Percentiles rank a stretch among this genome's conserved stretches.
phyloP scores from a whole-genome alignment of 2,329 filamentous ascomycete genomes.

The Hymenoscyphus infarciens region DNA sequence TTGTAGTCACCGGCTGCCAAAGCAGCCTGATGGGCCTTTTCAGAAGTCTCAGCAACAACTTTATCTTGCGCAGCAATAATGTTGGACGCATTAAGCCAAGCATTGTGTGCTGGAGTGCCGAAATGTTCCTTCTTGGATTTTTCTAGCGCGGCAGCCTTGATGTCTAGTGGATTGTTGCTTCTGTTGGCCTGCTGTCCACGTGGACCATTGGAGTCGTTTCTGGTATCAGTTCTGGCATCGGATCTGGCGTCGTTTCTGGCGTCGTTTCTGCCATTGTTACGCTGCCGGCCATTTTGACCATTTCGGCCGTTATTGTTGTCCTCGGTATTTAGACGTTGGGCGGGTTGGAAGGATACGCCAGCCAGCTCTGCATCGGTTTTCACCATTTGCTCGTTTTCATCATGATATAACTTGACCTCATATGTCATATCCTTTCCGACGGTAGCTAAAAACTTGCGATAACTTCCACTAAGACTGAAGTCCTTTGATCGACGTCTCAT shows the following conservation, averaged over 20 bases:
- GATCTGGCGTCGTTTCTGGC: not conserved
- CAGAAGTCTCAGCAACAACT: slow-evolving; percentile 21
- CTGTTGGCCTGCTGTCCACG: not conserved
- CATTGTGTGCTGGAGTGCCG: slow-evolving; percentile 20
- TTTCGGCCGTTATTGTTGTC: not conserved
- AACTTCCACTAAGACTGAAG: slow-evolving; percentile 82
- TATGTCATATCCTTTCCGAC: slow-evolving; percentile 58
- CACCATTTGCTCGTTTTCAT: slow-evolving; percentile 78
- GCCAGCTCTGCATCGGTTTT: slow-evolving; percentile 73
- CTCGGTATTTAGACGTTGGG: slow-evolving; percentile 12
- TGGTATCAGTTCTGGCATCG: not conserved
- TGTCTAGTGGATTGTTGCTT: not conserved
- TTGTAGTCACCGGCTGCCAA: slow-evolving; percentile 9
- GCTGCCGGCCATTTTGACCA: not conserved
- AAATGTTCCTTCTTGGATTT: not conserved
- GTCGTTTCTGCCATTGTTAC: not conserved
- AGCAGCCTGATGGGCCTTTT: slow-evolving; percentile 12
- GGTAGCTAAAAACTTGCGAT: slow-evolving; percentile 78
- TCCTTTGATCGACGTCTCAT: slow-evolving; percentile 88
- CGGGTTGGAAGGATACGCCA: not conserved
- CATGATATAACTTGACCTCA: slow-evolving; percentile 65
- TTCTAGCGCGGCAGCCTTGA: not conserved
- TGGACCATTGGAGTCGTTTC: not conserved
- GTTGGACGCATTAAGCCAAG: slow-evolving; percentile 26
- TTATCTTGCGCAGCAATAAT: slow-evolving; percentile 30